These are phyloP conservation scores for Alternaria metachromatica DNA, from an alignment of 2,329 filamentous ascomycete species.

Conservation along the genomic window DNA sequence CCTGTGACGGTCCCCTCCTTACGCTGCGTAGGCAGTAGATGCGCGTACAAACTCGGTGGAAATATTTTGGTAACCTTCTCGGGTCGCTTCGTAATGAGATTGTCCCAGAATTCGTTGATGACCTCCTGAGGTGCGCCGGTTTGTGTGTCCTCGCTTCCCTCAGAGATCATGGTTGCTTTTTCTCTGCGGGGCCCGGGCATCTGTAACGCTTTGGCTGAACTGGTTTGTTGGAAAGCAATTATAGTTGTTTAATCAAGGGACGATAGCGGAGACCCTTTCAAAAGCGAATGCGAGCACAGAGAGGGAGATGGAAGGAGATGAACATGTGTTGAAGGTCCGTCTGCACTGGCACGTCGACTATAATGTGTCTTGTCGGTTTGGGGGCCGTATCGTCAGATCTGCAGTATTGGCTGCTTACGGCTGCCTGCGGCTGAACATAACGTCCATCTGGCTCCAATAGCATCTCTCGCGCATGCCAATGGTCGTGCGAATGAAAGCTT, in stretches of 20 bases:
- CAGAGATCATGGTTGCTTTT: slow-evolving; percentile 25
- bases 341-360: neutral
- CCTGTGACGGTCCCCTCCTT: slow-evolving; percentile 61
- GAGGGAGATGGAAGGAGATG: neutral
- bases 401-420: slow-evolving; percentile 12
- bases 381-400: slow-evolving; percentile 11
- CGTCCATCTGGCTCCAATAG: neutral
- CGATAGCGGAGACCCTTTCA: neutral
- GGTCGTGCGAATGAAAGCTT: neutral
- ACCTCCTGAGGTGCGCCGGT: slow-evolving; percentile 62
- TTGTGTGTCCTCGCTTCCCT: slow-evolving; percentile 22
- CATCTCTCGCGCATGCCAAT: neutral
- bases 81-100: slow-evolving; percentile 71
- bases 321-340: neutral
- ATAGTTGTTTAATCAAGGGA: neutral
- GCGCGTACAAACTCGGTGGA: slow-evolving; percentile 68
- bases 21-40: slow-evolving; percentile 47
- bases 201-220: neutral
- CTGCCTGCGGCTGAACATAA: slow-evolving; percentile 16
- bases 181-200: neutral
- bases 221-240: neutral
- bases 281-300: neutral
- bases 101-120: slow-evolving; percentile 75
- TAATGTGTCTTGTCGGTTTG: slow-evolving; percentile 10
- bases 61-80: slow-evolving; percentile 75